phyloP scores from a whole-genome alignment of 352 stramenopile species.

The Globisporangium cystogenes region DNA sequence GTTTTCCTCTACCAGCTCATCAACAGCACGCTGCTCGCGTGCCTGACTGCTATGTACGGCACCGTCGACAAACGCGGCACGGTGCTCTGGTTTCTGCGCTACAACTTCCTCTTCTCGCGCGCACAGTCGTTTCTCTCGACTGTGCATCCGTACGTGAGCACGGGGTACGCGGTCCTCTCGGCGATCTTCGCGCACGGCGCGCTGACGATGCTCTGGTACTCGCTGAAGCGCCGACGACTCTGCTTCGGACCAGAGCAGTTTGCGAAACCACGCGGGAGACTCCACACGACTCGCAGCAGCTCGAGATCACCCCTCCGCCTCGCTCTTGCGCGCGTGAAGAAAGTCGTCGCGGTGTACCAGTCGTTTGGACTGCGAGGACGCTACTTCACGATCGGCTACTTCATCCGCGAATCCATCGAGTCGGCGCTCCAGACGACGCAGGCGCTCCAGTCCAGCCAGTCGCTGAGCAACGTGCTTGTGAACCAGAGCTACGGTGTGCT shows the following conservation, averaged over 20 bases:
- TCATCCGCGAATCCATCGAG: constrained; percentile 16
- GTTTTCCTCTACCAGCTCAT: constrained; percentile 7
- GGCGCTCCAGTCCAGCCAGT: constrained; percentile 15
- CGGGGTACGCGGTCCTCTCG: constrained; percentile 4
- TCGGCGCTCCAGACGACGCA: constrained; percentile 21
- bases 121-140: constrained; percentile 6
- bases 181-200: constrained; percentile 5
- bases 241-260: constrained; percentile 1
- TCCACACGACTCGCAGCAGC: no score
- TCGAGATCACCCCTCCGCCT: not conserved
- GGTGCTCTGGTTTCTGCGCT: constrained; percentile 12
- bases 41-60: constrained; percentile 8
- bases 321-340: not conserved
- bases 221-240: not conserved
- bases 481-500: constrained; percentile 23
- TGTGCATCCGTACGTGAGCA: constrained; percentile 3
- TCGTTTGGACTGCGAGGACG: constrained; percentile 9
- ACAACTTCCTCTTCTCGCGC: constrained; percentile 18
- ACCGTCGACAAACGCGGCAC: not conserved
- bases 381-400: constrained; percentile 12
- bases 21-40: constrained; percentile 7
- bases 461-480: constrained; percentile 23
- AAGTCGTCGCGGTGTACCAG: not conserved
- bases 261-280: not conserved
- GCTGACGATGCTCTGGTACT: constrained; percentile 10